Base-by-base conservation (phyloP, 1,284 basidiomycete species). In the Apiotrichum brassicae region DNA sequence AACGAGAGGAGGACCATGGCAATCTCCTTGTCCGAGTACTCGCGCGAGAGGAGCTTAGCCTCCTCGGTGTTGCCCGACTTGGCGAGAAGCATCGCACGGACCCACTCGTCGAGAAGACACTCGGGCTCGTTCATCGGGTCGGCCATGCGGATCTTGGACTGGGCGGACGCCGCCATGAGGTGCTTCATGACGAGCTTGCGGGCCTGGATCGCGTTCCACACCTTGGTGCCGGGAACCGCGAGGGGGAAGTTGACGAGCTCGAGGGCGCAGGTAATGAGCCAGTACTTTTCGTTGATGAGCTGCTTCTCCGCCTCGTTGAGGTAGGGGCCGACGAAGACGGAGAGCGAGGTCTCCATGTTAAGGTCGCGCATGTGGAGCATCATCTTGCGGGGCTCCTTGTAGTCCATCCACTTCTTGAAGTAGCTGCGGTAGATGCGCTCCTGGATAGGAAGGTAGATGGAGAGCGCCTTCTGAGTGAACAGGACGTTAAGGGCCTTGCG, bases 221-320 rank as follows among this genome's bases (percentile, higher is more conserved):
- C 83, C 73, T 97, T 97, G 51, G 94, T 98, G 26, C 95, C 95
- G 26, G 92, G 92, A 42, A 93, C 62, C n/a, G 91, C 85, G 56
- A 98, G 77, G 22, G 94, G 94, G 79, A 98, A 98, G 79, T 98
- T 98, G 78, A 98, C 94, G 50, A 98, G 86, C 73, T 98, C 91
- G 39, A 98, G 84, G 1, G 94, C 90, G 60, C 84, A 77, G 16
- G 94, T 97, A 73, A 98, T 95, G 55, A 81, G 78, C 94, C 94
- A 98, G 77, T 97, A 98, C 71, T 91, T 91, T 60, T 89, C 84
- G 66, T 82, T 86, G 66, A 98, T 92, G 69, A 90, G 86, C 28
- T 76, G 66, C 30, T 85, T 82, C 39, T 85, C 88, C 12, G 82
- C 74, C 12, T 89, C 84, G 25, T 87, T 82, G 60, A 98, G 85